These are phyloP conservation scores for Heliamphora pulchella DNA, from an alignment of 179 eudicot species.

Conservation along the genomic window DNA sequence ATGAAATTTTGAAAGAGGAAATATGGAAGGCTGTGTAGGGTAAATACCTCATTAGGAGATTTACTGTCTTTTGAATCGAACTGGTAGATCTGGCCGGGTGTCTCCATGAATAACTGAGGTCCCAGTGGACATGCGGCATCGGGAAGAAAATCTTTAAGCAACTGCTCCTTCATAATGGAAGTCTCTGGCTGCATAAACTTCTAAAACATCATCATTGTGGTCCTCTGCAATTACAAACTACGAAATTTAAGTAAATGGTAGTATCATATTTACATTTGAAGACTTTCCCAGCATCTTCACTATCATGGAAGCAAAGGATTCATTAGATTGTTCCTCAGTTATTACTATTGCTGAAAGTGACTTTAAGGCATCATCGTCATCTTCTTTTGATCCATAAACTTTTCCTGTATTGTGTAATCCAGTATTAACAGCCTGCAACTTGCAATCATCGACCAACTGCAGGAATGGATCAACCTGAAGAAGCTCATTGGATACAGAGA, in stretches of 20 bases:
- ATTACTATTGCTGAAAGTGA: conserved; percentile 39
- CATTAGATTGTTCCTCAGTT: conserved; percentile 45
- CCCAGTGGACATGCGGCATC: conserved; percentile 56
- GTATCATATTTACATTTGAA: conserved; percentile 25
- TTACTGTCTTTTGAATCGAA: conserved; percentile 6
- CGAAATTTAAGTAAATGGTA: not conserved
- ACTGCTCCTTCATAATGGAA: conserved; percentile 40
- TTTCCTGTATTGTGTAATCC: conserved; percentile 25
- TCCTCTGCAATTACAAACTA: not conserved
- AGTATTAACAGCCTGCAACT: conserved; percentile 38
- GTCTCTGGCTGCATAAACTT: conserved; percentile 35
- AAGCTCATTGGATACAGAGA: conserved; percentile 7
- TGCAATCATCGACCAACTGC: conserved; percentile 53
- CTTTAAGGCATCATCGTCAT: conserved; percentile 41
- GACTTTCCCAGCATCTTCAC: conserved; percentile 35
- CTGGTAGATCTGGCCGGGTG: conserved; percentile 30
- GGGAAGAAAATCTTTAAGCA: conserved; percentile 55
- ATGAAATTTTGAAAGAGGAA: not conserved
- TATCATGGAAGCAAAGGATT: conserved; percentile 47
- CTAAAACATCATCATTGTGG: not conserved
- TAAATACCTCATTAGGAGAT: conserved; percentile 36
- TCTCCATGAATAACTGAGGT: conserved; percentile 31
- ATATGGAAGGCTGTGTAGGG: not conserved
- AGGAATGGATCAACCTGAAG: conserved; percentile 56
- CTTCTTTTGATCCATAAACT: conserved; percentile 52